Evolutionary conservation across 768 basidiomycete species (phyloP).

Genomic region (Terana coerulea): DNA sequence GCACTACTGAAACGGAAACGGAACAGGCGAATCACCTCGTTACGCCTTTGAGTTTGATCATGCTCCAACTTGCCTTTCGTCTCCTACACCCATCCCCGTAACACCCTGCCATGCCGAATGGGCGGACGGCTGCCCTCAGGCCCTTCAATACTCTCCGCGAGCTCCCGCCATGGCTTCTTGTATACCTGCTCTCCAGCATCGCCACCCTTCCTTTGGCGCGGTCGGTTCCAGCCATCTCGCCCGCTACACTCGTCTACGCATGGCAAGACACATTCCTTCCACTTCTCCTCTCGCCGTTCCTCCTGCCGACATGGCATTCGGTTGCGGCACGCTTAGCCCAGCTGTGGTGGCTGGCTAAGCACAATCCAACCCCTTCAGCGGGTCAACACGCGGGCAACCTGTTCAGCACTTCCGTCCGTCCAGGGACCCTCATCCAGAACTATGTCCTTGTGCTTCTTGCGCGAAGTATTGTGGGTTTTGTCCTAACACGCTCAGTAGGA

Average conservation of each 20-base stretch:
- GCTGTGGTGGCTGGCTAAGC: neutral
- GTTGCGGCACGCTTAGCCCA: neutral
- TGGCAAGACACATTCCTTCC: conserved; percentile 4
- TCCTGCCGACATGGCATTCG: neutral
- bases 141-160: too few species aligned
- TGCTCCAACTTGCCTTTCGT: too few species aligned
- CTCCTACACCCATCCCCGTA: too few species aligned
- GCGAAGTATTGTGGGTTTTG: neutral
- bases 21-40: too few species aligned
- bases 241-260: conserved; percentile 6
- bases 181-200: neutral
- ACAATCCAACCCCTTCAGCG: neutral
- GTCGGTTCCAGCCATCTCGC: neutral
- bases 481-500: conserved; percentile 6
- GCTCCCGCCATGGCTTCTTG: conserved; percentile 1
- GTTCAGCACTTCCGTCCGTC: neutral
- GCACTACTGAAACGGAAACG: too few species aligned
- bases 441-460: neutral
- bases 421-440: neutral
- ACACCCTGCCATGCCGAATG: too few species aligned
- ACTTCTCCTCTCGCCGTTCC: conserved; percentile 7
- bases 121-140: too few species aligned
- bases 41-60: too few species aligned
- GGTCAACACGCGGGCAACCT: neutral
- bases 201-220: neutral